Conservation (phyloP, 1,139 yeast genomes). For the Pichia sp. region DNA sequence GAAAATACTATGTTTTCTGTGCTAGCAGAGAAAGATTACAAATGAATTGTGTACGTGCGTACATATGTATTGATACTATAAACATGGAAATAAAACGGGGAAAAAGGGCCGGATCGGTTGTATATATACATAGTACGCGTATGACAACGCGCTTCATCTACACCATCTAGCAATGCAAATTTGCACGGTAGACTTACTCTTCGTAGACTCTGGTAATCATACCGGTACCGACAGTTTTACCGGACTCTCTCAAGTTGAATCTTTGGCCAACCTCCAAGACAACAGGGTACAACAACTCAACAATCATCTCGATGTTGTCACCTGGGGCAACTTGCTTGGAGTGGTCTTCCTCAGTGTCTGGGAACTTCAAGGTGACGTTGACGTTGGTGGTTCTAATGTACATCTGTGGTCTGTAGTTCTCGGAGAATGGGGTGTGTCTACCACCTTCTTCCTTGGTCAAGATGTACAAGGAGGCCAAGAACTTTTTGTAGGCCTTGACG, state of each 20-base stretch:
- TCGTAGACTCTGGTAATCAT: conserved; percentile 90
- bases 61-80: conserved; percentile 1
- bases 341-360: conserved; percentile 81
- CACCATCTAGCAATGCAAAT: background rate
- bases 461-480: conserved; percentile 89
- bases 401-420: conserved; percentile 97
- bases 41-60: no score
- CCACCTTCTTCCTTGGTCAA: conserved; percentile 99
- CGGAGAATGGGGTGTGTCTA: conserved; percentile 96
- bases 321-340: conserved; percentile 95
- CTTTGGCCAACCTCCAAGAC: conserved; percentile 96
- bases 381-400: conserved; percentile 96
- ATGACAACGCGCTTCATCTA: background rate
- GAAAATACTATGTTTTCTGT: no score
- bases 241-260: conserved; percentile 99
- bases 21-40: no score
- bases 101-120: background rate
- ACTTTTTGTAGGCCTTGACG: conserved; percentile 88
- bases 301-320: conserved; percentile 96
- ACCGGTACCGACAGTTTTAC: conserved; percentile 98
- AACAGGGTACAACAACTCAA: conserved; percentile 85
- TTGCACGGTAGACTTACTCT: conserved; percentile 31
- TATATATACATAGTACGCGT: background rate
- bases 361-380: conserved; percentile 87
- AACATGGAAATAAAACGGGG: conserved; percentile 1